Base-by-base conservation (phyloP, 2,329 filamentous ascomycete species). In the Alternaria conjuncta region DNA sequence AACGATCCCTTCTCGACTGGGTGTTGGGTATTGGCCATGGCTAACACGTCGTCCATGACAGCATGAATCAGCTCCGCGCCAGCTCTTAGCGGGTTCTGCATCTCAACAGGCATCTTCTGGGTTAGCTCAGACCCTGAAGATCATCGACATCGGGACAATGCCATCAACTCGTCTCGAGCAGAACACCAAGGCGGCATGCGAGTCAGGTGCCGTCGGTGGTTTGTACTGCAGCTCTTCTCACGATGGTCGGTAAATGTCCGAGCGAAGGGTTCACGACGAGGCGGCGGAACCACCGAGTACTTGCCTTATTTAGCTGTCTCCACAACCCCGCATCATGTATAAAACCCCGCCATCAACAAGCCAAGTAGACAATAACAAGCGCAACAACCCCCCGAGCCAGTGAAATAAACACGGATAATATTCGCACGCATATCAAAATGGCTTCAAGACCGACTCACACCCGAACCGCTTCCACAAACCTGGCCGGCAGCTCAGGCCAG, bases 391-490 rank as follows among this genome's bases (percentile, higher is more conserved):
- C 46, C 44, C 55, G 41, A 45, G 23, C 28, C 46, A n/a, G 21
- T 21, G 25, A 18, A 55, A 55, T 13, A 28, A 12, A 47, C 44
- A 45, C 46, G 51, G 47, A 47, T 56, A 28, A 64, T 57, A 15
- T 57, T 18, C 30, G 20, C 4, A 21, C 36, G 45, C 26, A 21
- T 8, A n/a, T 7, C 68, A 77, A 32, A 41, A 82, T 82, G 80
- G 81, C 80, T 13, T 26, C 63, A 28, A 75, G 79, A 61, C 81
- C 80, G 46, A 55, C 68, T 26, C 66, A 75, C 45, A 66, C 67
- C 18, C 75, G 81, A 30, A 81, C 75, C 13, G 75, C 72, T 7
- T 82, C 81, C 0, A 83, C 81, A 20, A 83, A 82, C 59, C 67
- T 83, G 23, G 68, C 66, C 26, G 69, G 71, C 21, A 69, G 72